Evolutionary conservation across 176 grass and related monocot genomes (phyloP), one percentile per base, ranked within the genome.

Genomic region (Oryza glaberrima): DNA sequence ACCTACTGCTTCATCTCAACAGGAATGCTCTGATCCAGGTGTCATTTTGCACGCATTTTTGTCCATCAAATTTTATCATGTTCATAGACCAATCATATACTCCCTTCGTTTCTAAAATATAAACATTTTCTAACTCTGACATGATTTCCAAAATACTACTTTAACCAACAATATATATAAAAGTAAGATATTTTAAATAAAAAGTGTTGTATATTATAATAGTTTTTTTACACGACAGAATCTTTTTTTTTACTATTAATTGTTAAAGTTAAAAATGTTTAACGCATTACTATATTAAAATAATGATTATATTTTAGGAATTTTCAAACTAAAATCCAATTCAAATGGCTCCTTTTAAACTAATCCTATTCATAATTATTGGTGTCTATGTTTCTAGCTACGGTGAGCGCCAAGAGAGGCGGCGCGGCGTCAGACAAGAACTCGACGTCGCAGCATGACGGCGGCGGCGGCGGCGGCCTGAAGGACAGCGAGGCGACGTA

Each of bases 21-120:
- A 78, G 67, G 87, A 87, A 41, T 87, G 71, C 88, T 87, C 91
- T 4, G 81, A 89, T 65, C 81, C 91, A 73, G 86, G 82, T 92
- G 28, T 12, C 19, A 36, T 45, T 49, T 32, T 3, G 11, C 30
- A 69, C 65, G n/a, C 10, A 20, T 2, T n/a, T 20, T 2, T n/a
- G 12, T 35, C 40, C 28, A 20, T 22, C 13, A 71, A 71, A 41
- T 38, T 32, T 0, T 4, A 44, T 43, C 77, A 11, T 45, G 16
- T 49, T 65, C 11, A 23, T 73, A 5, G 22, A 22, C 41, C 16
- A 1, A 41, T 11, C 14, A 3, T 41, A 5, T 77, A 32, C 30
- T 3, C 0, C 30, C 30, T 32, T 2, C 30, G 2, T 32, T 32
- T 32, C 2, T 32, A 32, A 32, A 32, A 32, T 32, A 32, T 32